phyloP scores from a whole-genome alignment of 2,329 filamentous ascomycete species.

The Coniella vitis region DNA sequence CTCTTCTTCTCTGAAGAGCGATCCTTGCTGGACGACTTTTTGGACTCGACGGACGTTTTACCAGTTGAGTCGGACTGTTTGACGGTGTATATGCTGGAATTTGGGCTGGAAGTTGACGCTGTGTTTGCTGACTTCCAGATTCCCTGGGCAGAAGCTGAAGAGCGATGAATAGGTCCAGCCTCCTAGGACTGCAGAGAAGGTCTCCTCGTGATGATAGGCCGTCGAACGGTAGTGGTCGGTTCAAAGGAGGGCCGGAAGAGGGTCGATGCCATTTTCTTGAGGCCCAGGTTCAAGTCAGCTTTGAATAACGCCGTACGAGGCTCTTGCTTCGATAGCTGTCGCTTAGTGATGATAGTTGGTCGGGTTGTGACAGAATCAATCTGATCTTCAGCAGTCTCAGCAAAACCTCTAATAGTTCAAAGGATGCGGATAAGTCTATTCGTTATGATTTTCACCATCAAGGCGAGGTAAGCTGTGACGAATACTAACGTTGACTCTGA shows the following conservation, averaged over 20 bases:
- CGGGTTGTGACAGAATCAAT: slow-evolving; percentile 1
- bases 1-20: slow-evolving; percentile 23
- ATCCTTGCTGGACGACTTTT: slow-evolving; percentile 26
- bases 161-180: slow-evolving; percentile 19
- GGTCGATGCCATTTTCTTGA: slow-evolving; percentile 33
- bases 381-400: slow-evolving; percentile 9
- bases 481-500: slow-evolving; percentile 18
- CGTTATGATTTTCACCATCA: not conserved
- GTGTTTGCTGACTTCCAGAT: slow-evolving; percentile 7
- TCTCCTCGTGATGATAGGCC: slow-evolving; percentile 31
- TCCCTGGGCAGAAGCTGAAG: slow-evolving; percentile 5
- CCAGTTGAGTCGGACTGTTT: slow-evolving; percentile 25
- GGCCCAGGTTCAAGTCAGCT: not conserved
- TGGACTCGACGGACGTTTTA: slow-evolving; percentile 36
- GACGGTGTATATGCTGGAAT: slow-evolving; percentile 19
- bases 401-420: slow-evolving; percentile 9
- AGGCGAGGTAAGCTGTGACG: too few species aligned
- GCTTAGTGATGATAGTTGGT: slow-evolving; percentile 5
- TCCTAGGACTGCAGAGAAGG: slow-evolving; percentile 30
- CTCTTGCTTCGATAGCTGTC: slow-evolving; percentile 14
- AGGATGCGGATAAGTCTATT: not conserved
- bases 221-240: slow-evolving; percentile 35
- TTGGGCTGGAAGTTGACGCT: slow-evolving; percentile 21
- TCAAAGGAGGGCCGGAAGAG: slow-evolving; percentile 32
- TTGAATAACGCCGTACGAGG: not conserved